Conservation (phyloP, 345 rosid species). For the Corymbia maculata region DNA sequence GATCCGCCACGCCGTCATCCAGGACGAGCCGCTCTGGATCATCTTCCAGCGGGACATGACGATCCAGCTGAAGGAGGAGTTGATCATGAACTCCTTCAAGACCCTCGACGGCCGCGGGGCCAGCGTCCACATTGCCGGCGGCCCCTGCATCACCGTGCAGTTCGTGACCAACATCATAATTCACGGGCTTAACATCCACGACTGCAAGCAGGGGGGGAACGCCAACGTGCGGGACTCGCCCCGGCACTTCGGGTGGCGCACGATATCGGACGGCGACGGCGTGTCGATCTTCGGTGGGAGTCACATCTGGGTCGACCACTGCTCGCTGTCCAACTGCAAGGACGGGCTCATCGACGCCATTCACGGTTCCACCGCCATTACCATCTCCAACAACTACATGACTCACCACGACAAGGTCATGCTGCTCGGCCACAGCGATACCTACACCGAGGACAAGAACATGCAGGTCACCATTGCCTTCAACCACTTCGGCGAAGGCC, state of each 20-base stretch:
- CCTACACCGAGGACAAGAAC: conserved; percentile 56
- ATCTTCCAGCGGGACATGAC: conserved; percentile 67
- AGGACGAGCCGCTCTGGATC: conserved; percentile 72
- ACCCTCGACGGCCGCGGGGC: conserved; percentile 78
- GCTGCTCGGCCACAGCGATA: conserved; percentile 71
- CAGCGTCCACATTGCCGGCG: conserved; percentile 74
- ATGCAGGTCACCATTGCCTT: conserved; percentile 87
- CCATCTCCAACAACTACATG: conserved; percentile 69
- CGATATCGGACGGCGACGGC: conserved; percentile 77
- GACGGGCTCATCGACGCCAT: conserved; percentile 77
- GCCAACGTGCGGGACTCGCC: conserved; percentile 64
- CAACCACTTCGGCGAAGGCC: conserved; percentile 86
- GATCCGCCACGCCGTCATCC: conserved; percentile 59
- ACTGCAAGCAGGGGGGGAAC: conserved; percentile 81
- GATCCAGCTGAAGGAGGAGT: conserved; percentile 62
- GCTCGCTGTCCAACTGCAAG: conserved; percentile 55
- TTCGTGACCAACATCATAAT: conserved; percentile 65
- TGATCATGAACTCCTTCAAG: conserved; percentile 78
- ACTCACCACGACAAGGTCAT: conserved; percentile 82
- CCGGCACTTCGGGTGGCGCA: conserved; percentile 54
- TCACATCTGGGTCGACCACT: conserved; percentile 82
- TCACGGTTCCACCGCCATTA: conserved; percentile 64
- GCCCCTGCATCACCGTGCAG: conserved; percentile 79
- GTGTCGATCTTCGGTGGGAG: conserved; percentile 75
- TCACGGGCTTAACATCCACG: conserved; percentile 68